Evolutionary conservation across 208 protist genomes (phyloP).

Genomic region (Trypanosomatidae sp.): DNA sequence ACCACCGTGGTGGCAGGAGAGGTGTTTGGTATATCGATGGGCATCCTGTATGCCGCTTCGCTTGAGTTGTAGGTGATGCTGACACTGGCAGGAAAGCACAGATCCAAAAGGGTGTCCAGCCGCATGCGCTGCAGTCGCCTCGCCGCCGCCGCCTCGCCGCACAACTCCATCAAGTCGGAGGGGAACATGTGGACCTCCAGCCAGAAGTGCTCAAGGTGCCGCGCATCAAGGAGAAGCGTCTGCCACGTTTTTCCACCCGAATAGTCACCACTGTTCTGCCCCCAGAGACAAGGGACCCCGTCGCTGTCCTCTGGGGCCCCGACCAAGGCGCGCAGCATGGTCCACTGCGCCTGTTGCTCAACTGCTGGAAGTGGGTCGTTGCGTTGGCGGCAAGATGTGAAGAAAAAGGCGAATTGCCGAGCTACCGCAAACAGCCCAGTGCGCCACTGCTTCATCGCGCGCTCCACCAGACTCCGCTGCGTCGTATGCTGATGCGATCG

Average conservation of each 20-base stretch:
- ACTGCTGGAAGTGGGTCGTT: conserved; percentile 2
- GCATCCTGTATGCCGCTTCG: neutral
- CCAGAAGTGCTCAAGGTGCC: conserved; percentile 16
- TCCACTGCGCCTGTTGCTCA: conserved; percentile 21
- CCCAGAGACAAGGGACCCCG: conserved; percentile 23
- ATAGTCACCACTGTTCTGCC: conserved; percentile 1
- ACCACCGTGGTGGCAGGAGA: neutral
- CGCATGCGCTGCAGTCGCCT: conserved; percentile 4
- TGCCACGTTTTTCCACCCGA: conserved; percentile 2
- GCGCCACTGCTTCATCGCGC: conserved; percentile 7
- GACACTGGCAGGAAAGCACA: conserved; percentile 6
- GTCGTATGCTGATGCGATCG: conserved; percentile 5
- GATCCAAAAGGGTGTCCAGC: neutral
- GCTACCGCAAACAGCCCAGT: conserved; percentile 25
- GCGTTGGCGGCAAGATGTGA: conserved; percentile 1
- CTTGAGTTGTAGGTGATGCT: neutral
- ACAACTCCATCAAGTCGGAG: conserved; percentile 39
- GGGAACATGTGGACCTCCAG: conserved; percentile 13
- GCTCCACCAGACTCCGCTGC: conserved; percentile 12
- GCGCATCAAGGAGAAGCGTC: conserved; percentile 27
- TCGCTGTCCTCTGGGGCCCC: conserved; percentile 11
- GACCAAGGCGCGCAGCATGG: conserved; percentile 22
- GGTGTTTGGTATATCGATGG: neutral
- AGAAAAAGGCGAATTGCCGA: conserved; percentile 21
- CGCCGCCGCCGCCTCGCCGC: conserved; percentile 25